A percentile compares a stretch with the other conserved stretches of the same genome.
Conservation (phyloP, 352 stramenopile genomes). For the Phytophthora constricta region DNA sequence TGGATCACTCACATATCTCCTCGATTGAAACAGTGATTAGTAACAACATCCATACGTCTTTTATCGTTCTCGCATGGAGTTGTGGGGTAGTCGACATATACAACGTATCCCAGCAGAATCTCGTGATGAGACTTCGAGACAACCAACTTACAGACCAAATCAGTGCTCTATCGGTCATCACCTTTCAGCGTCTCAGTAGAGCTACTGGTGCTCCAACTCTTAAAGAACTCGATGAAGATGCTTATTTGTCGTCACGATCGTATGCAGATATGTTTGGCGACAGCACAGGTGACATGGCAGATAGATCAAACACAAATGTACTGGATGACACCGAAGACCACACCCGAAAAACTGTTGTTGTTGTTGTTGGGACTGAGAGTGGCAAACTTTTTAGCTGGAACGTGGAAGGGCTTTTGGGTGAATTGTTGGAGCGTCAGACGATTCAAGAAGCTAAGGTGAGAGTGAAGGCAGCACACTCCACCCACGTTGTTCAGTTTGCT, state of each 20-base stretch:
- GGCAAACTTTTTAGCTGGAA: conserved; percentile 53
- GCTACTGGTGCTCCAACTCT: not conserved
- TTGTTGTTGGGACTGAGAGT: conserved; percentile 48
- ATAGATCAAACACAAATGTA: not conserved
- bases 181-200: conserved; percentile 5
- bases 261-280: conserved; percentile 6
- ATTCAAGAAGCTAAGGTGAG: conserved; percentile 34
- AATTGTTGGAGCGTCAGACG: conserved; percentile 5
- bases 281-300: not conserved
- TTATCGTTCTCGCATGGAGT: conserved; percentile 61
- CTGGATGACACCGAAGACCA: not conserved
- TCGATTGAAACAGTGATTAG: conserved; percentile 30
- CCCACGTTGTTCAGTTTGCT: conserved; percentile 55
- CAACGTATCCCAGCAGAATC: conserved; percentile 17
- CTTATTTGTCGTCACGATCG: conserved; percentile 15
- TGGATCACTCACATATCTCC: conserved; percentile 12
- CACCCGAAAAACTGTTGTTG: conserved; percentile 19
- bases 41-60: conserved; percentile 7
- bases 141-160: conserved; percentile 47
- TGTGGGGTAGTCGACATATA: conserved; percentile 57
- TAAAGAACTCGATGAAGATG: conserved; percentile 3
- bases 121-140: conserved; percentile 55
- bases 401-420: conserved; percentile 4
- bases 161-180: conserved; percentile 36
- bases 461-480: conserved; percentile 44